Base-by-base conservation (phyloP, 1,139 yeast genomes). In the Blastobotrys persicus region DNA sequence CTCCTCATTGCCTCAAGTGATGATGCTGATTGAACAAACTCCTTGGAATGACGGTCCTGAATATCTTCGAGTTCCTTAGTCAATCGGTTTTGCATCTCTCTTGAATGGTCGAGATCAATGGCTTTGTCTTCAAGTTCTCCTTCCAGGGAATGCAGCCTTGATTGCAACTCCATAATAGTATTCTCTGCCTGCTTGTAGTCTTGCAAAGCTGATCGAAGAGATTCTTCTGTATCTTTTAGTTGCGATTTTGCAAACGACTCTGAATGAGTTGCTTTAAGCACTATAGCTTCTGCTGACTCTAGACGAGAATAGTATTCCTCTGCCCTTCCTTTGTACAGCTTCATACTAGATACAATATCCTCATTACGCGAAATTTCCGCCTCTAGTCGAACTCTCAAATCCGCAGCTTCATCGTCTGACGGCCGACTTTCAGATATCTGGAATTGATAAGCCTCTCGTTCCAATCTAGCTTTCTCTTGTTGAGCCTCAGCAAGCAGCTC, bases 251-350 rank as follows among this genome's bases (percentile, higher is more conserved):
- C 77, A 47, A 73, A 67, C 46, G 76, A 76, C 61, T 85, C 91
- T 14, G 84, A 81, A 56, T 87, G 74, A 40, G 72, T 64, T 2
- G 88, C 80, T 45, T 81, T 77, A 43, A 77, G 72, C 1, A 86
- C 80, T 1, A 88, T 85, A 45, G 83, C 75, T 61, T 91, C 96
- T 0, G 95, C 92, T 52, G 80, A 77, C 60, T 88, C 95, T 33
- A 89, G 72, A 59, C 87, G 86, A 53, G 76, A 74, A 59, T 78
- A 81, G 61, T 88, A 86, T 56, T 85, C 88, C 43, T 87, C 92
- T 13, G 95, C 81, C 51, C 96, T 77, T 37, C 73, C 70, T 61
- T 81, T 85, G 66, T 85, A 88, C 34, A 86, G 71, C 31, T 78
- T 80, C 39, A 85, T 70, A 37, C 80, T 74, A 42, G 77, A 75